Conservation (phyloP, 805 yeast genomes). For the Yarrowia sp. region DNA sequence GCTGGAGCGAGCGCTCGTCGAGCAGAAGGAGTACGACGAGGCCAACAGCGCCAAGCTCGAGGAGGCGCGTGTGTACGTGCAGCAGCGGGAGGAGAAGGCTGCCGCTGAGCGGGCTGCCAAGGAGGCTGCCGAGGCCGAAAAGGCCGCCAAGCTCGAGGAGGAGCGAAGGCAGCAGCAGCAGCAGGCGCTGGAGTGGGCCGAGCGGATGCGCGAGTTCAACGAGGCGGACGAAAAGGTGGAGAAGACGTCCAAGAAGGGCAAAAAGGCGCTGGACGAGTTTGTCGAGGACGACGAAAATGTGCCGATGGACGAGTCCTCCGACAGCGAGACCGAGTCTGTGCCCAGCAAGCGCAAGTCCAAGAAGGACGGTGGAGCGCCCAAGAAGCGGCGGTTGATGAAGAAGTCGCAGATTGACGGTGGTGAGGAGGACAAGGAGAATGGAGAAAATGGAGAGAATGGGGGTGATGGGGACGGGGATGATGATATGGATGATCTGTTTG, state of each 20-base stretch:
- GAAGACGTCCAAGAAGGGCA: slow-evolving; percentile 41
- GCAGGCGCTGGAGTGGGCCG: slow-evolving; percentile 53
- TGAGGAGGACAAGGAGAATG: slow-evolving; percentile 50
- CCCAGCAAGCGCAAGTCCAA: slow-evolving; percentile 42
- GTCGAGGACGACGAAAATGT: slow-evolving; percentile 43
- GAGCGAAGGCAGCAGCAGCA: slow-evolving; percentile 48
- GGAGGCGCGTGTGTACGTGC: slow-evolving; percentile 64
- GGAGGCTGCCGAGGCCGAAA: slow-evolving; percentile 47
- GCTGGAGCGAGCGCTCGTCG: slow-evolving; percentile 70
- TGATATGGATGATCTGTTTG: slow-evolving; percentile 44
- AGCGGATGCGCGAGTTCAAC: slow-evolving; percentile 52
- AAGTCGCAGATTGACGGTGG: slow-evolving; percentile 49
- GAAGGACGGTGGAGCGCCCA: slow-evolving; percentile 39
- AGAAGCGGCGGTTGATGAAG: slow-evolving; percentile 43
- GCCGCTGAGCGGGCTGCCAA: slow-evolving; percentile 53
- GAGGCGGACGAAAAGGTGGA: slow-evolving; percentile 45
- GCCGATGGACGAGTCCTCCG: slow-evolving; percentile 44
- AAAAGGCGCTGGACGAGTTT: slow-evolving; percentile 39
- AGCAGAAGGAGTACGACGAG: slow-evolving; percentile 72
- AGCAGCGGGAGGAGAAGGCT: slow-evolving; percentile 64
- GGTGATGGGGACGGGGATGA: slow-evolving; percentile 39
- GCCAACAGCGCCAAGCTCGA: slow-evolving; percentile 66
- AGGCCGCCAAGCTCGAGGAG: slow-evolving; percentile 43
- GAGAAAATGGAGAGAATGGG: slow-evolving; percentile 50
- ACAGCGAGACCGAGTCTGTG: slow-evolving; percentile 41